Percentiles rank a stretch among this genome's conserved stretches.
These are phyloP conservation scores for Peronospora farinosa DNA, from an alignment of 352 stramenopile genomes.

Conservation along the genomic window DNA sequence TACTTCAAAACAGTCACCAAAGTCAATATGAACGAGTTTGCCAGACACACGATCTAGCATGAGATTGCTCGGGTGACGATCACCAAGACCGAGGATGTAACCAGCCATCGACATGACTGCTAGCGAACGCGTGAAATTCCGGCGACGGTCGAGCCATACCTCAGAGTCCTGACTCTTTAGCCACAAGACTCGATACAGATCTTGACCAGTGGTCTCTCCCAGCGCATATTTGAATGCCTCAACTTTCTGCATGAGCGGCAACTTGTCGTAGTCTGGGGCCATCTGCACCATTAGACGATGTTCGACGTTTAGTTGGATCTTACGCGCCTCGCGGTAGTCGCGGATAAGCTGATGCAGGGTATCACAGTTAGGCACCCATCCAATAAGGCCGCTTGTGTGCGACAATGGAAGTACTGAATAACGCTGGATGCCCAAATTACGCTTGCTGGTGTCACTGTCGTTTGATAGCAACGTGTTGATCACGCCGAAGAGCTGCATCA, in stretches of 20 bases:
- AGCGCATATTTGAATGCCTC: constrained; percentile 96
- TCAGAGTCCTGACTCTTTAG: constrained; percentile 98
- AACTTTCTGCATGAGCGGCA: constrained; percentile 99
- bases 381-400: constrained; percentile 97
- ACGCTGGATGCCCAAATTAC: constrained; percentile 96
- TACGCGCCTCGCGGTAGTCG: constrained; percentile 90
- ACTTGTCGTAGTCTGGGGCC: constrained; percentile 96
- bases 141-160: constrained; percentile 97
- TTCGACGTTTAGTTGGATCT: constrained; percentile 94
- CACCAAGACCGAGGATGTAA: constrained; percentile 99
- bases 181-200: constrained; percentile 99
- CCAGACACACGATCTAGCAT: constrained; percentile 99
- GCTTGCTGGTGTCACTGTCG: constrained; percentile 96
- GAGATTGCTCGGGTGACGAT: constrained; percentile 99
- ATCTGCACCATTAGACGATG: constrained; percentile 96
- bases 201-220: constrained; percentile 92
- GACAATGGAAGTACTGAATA: constrained; percentile 98
- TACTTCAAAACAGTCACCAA: constrained; percentile 98
- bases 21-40: constrained; percentile 99
- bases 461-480: constrained; percentile 99
- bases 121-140: constrained; percentile 97
- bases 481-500: constrained; percentile 99
- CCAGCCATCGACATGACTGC: constrained; percentile 99
- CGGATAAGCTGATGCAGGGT: constrained; percentile 99
- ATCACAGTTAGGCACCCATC: constrained; percentile 99